Base-by-base conservation (phyloP, 1,284 basidiomycete genomes). In the Boletus semigastroideus region DNA sequence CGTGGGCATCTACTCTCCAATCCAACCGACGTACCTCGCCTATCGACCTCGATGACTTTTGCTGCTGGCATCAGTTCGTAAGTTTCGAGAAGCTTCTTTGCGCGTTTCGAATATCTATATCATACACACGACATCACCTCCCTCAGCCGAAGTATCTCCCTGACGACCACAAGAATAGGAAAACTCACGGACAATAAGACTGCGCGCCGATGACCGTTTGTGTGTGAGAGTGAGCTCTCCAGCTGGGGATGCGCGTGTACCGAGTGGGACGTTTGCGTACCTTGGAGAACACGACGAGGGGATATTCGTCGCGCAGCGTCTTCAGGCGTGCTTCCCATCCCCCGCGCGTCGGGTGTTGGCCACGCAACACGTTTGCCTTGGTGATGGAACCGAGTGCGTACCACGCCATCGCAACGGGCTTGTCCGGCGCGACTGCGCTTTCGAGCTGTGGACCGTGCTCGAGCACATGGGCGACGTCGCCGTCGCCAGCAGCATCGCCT, bases 241-340 rank as follows among this genome's bases (percentile, higher is more conserved):
- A n/a, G n/a, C n/a, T n/a, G n/a, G n/a, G n/a, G n/a, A n/a, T n/a
- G 33, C 19, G 42, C n/a, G 25, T 11, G 27, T 22, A 31, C 41
- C 9, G 40, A 17, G 19, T 20, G n/a, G n/a, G n/a, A 11, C 37
- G 6, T 34, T n/a, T n/a, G n/a, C 36, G 17, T 19, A 84, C 87
- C 77, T 92, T 92, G 75, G 89, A 90, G 62, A 92, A 92, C 14
- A 92, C 82, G 43, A 92, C 75, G 4, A 92, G 68, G 8, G 90
- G 90, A 54, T 79, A 76, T 38, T 80, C 68, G 20, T 75, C 63
- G 42, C 78, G 73, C 51, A 89, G 63, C 28, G 59, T 64, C 45
- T 64, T 64, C 20, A 76, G 65, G 46, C 80, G 73, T 47, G 72
- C 68, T 17, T 60, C 58, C 86, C 86, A 88, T 42, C 78, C 66